Base-by-base conservation (phyloP, 1,284 basidiomycete species). In the Sphagnurus paluster region DNA sequence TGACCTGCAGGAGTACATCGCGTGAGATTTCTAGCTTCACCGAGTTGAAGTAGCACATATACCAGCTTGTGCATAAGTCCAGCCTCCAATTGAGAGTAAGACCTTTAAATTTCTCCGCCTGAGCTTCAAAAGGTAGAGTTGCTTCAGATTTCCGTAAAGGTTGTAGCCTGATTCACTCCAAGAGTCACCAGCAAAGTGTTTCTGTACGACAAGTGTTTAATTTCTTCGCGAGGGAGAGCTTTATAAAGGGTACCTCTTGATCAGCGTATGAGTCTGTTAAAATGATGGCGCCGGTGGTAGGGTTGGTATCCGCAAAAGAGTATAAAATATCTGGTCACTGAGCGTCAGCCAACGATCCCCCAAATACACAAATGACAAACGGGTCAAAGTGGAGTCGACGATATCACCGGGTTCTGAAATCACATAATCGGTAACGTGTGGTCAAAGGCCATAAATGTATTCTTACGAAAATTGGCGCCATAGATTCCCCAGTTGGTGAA, bases 91-190 rank as follows among this genome's bases (percentile, higher is more conserved):
- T 0, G 87, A 90, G 21, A 92, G 71, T 26, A 90, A 66, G 9
- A 91, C 82, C 61, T 92, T 91, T 44, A 92, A 62, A 59, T 89
- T 84, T 29, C 89, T 75, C 60, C 91, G 78, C 48, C 74, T 63
- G 54, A 90, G 71, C 70, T 95, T 96, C 54, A 91, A 61, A 35
- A 90, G 71, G 62, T 67, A 74, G 24, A 93, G 78, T 60, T 92
- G 90, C 70, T 94, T 93, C 56, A 97, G 70, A 67, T 87, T 90
- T 3, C 93, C 93, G 56, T 93, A 93, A 6, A 93, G 68, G 60
- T 93, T 91, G 59, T 81, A 87, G 39, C 82, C 88, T 0, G 69
- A 49, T 50, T 88, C 75, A 52, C 64, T 61, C 80, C 79, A 84
- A 7, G 78, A 80, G 53, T 85, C 84, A 2, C 71, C 70, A 2